Evolutionary conservation across 1,284 basidiomycete genomes (phyloP), one percentile per base, ranked within the genome.

Genomic region (Calocybe gambosa): DNA sequence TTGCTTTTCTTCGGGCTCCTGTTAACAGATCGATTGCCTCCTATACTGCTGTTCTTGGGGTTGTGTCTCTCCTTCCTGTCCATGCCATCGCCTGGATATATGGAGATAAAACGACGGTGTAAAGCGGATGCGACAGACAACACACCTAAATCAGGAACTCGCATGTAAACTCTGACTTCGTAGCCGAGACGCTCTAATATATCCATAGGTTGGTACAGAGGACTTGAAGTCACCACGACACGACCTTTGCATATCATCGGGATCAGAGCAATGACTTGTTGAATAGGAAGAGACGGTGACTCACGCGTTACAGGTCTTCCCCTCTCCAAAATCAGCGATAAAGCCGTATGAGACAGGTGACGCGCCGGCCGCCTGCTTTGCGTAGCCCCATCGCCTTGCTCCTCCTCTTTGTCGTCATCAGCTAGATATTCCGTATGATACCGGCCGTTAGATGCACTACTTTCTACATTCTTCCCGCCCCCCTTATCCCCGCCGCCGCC

Each of bases 131-230:
- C n/a, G n/a, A n/a, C n/a, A n/a, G n/a, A 21, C 19, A 21, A 37
- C 20, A 37, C 39, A 66, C 68, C 79, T 1, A 72, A 71, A 58
- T 90, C 82, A 8, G 85, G 86, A 21, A 93, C 90, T 12, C 90
- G 75, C 43, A 83, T 78, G 54, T 84, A 83, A 8, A 92, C 74
- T 43, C 81, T 78, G 3, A 90, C 81, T 56, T 89, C 85, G 58
- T 90, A 93, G 1, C 86, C 89, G 29, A 92, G 68, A 43, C 78
- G 72, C 54, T 84, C 76, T 21, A 89, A 83, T 6, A 74, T 68
- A 20, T 87, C 82, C 70, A 93, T 81, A 21, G 89, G 82, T 58
- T 90, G 86, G 62, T 88, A 85, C 28, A 93, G 66, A 0, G 90
- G 90, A 16, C 85, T 89, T 7, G 85, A 89, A 0, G 89, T 82